phyloP scores from a whole-genome alignment of 345 rosid species.

The Geranium rotundifolium region DNA sequence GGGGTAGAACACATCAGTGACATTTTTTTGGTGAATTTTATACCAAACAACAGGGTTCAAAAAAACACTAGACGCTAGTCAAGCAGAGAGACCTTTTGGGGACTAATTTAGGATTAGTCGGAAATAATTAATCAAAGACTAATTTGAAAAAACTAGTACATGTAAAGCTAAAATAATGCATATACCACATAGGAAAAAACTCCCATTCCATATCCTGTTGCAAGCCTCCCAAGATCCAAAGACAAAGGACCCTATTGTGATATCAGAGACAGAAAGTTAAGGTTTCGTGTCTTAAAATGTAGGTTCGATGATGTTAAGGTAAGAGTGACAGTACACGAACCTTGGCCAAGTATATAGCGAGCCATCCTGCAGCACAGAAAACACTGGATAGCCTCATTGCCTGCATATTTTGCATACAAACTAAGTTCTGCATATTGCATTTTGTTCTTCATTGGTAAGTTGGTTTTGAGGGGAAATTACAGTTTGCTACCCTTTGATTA shows the following conservation, averaged over 20 bases:
- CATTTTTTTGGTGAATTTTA: neutral
- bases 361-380: slow-evolving; percentile 69
- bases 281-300: neutral
- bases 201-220: slow-evolving; percentile 91
- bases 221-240: slow-evolving; percentile 67
- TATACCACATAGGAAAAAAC: slow-evolving; percentile 74
- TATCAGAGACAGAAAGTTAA: slow-evolving; percentile 3
- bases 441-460: neutral
- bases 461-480: too few relatives aligned
- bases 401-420: slow-evolving; percentile 18
- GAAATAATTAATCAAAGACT: too few relatives aligned
- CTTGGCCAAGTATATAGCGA: slow-evolving; percentile 80
- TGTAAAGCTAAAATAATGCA: too few relatives aligned
- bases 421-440: neutral
- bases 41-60: too few relatives aligned
- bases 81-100: too few relatives aligned
- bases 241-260: slow-evolving; percentile 41
- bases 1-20: neutral
- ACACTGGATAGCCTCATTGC: slow-evolving; percentile 62
- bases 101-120: too few relatives aligned
- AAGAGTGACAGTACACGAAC: slow-evolving; percentile 15
- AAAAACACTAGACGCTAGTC: too few relatives aligned
- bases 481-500: too few relatives aligned
- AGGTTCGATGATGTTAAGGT: too few relatives aligned
- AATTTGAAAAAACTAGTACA: too few relatives aligned